Conservation (phyloP, 345 rosid genomes). For the Jatropha curcas region DNA sequence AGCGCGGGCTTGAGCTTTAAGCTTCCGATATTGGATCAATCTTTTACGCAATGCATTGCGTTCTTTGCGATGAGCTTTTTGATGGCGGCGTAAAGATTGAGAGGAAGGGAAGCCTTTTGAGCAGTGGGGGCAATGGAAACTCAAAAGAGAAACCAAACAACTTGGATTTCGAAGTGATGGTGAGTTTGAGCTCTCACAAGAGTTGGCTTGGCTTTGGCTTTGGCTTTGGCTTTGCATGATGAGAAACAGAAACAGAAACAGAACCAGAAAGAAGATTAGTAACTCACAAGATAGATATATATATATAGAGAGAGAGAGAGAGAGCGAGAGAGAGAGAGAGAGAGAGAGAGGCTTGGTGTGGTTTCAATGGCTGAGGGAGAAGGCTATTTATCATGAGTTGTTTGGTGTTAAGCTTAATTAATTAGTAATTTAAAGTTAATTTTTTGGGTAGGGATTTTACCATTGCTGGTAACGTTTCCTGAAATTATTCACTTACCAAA, state of each 20-base stretch:
- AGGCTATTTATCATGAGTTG: neutral
- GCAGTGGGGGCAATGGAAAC: constrained; percentile 18
- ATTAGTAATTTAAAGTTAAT: too few relatives aligned
- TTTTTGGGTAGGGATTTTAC: too few relatives aligned
- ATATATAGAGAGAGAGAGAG: neutral
- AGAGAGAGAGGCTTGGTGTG: neutral
- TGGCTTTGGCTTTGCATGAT: neutral
- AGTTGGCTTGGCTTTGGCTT: neutral
- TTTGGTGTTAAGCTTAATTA: too few relatives aligned
- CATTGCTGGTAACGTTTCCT: too few relatives aligned
- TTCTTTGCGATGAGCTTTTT: constrained; percentile 24
- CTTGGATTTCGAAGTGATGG: neutral
- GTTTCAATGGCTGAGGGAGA: neutral
- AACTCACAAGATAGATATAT: too few relatives aligned
- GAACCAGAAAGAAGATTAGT: too few relatives aligned
- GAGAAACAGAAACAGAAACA: neutral
- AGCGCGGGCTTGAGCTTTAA: too few relatives aligned
- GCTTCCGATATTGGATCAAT: too few relatives aligned
- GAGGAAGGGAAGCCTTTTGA: constrained; percentile 10
- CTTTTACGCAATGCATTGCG: neutral
- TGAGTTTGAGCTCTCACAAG: constrained; percentile 3
- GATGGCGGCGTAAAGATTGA: constrained; percentile 26
- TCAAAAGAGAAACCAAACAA: neutral
- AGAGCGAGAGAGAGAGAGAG: neutral
- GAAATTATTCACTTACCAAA: too few relatives aligned